Evolutionary conservation across 2,329 filamentous ascomycete genomes (phyloP).

Genomic region (Ophiocordyceps australis): DNA sequence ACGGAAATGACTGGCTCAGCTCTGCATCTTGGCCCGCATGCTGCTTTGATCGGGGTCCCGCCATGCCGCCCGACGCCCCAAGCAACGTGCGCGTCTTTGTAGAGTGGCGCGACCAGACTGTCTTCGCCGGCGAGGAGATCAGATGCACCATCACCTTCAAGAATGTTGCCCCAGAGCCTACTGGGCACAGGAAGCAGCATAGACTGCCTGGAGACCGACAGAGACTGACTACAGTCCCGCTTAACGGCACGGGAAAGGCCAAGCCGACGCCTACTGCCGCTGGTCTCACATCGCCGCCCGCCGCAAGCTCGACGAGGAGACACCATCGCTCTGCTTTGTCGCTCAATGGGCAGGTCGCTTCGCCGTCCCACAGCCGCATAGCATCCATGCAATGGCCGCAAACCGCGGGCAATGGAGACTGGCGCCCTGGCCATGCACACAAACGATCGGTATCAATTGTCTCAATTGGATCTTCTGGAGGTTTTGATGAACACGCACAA

Average conservation of each 20-base stretch:
- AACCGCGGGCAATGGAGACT: slow-evolving; percentile 10
- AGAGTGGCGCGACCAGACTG: slow-evolving; percentile 81
- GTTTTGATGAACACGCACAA: slow-evolving; percentile 26
- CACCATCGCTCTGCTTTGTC: slow-evolving; percentile 50
- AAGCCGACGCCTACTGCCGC: too few species aligned
- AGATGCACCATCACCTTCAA: slow-evolving; percentile 94
- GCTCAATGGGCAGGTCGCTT: slow-evolving; percentile 39
- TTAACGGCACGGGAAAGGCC: too few species aligned
- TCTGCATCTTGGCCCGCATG: too few species aligned
- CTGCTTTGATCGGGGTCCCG: slow-evolving; percentile 6
- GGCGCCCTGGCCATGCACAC: slow-evolving; percentile 36
- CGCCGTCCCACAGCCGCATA: slow-evolving; percentile 24
- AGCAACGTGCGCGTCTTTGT: slow-evolving; percentile 88
- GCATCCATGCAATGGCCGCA: slow-evolving; percentile 29
- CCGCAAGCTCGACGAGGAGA: slow-evolving; percentile 23
- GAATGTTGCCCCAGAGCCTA: slow-evolving; percentile 45
- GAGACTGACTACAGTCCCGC: too few species aligned
- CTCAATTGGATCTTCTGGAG: slow-evolving; percentile 45
- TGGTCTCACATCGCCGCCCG: slow-evolving; percentile 24
- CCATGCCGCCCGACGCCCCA: slow-evolving; percentile 28
- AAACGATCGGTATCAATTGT: slow-evolving; percentile 69
- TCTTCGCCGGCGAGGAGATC: slow-evolving; percentile 92
- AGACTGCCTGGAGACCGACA: too few species aligned
- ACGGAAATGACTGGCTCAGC: too few species aligned
- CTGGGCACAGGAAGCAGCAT: too few species aligned